A percentile compares a stretch with the other conserved stretches of the same genome.
Conservation (phyloP, 2,329 filamentous ascomycete species). For the Phyllosticta citriasiana region DNA sequence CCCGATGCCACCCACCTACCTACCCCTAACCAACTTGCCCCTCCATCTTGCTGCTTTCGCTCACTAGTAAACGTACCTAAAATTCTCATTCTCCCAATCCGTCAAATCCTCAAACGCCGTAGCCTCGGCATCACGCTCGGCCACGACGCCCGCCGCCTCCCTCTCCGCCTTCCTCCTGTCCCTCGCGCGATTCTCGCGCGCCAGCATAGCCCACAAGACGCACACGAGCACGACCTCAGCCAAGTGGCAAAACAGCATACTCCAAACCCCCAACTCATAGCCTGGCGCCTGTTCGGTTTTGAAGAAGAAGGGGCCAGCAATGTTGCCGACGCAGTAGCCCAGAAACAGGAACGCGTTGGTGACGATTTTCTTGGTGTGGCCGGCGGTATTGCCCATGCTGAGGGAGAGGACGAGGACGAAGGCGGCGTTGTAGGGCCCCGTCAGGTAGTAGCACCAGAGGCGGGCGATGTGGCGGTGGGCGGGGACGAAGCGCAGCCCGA, state of each 20-base stretch:
- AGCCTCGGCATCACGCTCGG: slow-evolving; percentile 29
- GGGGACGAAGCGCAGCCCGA: slow-evolving; percentile 48
- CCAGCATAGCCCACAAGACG: slow-evolving; percentile 37
- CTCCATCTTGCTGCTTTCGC: neutral
- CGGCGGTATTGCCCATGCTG: slow-evolving; percentile 37
- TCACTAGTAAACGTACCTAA: slow-evolving; percentile 23
- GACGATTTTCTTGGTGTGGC: slow-evolving; percentile 41
- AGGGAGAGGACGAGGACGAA: slow-evolving; percentile 43
- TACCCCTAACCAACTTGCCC: neutral
- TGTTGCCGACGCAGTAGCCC: slow-evolving; percentile 51
- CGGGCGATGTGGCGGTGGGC: slow-evolving; percentile 41
- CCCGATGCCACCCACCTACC: neutral
- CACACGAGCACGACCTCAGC: slow-evolving; percentile 41
- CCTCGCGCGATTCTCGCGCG: slow-evolving; percentile 40
- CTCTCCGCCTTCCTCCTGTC: slow-evolving; percentile 38
- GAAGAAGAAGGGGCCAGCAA: slow-evolving; percentile 55
- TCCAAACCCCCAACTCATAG: slow-evolving; percentile 45
- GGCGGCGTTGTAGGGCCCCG: slow-evolving; percentile 45
- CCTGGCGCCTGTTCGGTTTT: slow-evolving; percentile 42
- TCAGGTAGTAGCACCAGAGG: slow-evolving; percentile 49
- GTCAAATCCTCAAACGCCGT: slow-evolving; percentile 11
- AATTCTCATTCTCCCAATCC: slow-evolving; percentile 13
- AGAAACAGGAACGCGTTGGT: slow-evolving; percentile 53
- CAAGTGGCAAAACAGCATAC: slow-evolving; percentile 45
- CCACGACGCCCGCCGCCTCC: slow-evolving; percentile 33